Conservation (phyloP, 495 filamentous ascomycete genomes). For the Aspergillus wentii region DNA sequence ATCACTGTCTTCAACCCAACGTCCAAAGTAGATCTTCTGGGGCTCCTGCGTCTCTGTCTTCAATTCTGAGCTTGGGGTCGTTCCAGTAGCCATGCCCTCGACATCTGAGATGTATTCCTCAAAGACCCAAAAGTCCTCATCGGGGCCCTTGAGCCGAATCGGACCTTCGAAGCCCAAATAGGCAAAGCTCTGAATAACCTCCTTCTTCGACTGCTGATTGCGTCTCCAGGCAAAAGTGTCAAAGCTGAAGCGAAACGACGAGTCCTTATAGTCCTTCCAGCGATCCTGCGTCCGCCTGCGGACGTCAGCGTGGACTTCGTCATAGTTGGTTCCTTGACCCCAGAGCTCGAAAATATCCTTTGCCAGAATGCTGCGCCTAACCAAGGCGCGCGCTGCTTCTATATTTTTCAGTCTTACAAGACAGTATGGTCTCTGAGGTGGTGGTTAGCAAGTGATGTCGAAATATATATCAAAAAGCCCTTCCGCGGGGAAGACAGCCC, state of each 20-base stretch:
- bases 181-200: constrained; percentile 73
- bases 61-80: constrained; percentile 17
- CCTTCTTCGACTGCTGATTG: constrained; percentile 48
- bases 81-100: constrained; percentile 7
- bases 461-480: too few relatives aligned
- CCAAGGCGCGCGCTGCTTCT: constrained; percentile 57
- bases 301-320: constrained; percentile 63
- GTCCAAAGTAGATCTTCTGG: constrained; percentile 62
- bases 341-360: constrained; percentile 85
- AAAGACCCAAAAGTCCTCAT: constrained; percentile 70
- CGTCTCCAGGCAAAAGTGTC: constrained; percentile 74
- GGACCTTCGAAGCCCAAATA: constrained; percentile 74
- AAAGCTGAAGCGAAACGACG: constrained; percentile 76
- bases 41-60: constrained; percentile 33
- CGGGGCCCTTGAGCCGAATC: constrained; percentile 66
- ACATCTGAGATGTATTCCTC: constrained; percentile 65
- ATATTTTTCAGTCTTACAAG: constrained; percentile 65
- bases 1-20: constrained; percentile 57
- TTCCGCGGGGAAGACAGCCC: constrained; percentile 5
- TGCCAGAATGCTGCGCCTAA: constrained; percentile 71
- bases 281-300: constrained; percentile 48
- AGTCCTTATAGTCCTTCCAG: constrained; percentile 58
- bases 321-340: constrained; percentile 66
- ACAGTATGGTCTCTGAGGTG: constrained; percentile 76
- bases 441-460: constrained; percentile 14